Conservation (phyloP, 1,284 basidiomycete species). For the Apiotrichum porosum region DNA sequence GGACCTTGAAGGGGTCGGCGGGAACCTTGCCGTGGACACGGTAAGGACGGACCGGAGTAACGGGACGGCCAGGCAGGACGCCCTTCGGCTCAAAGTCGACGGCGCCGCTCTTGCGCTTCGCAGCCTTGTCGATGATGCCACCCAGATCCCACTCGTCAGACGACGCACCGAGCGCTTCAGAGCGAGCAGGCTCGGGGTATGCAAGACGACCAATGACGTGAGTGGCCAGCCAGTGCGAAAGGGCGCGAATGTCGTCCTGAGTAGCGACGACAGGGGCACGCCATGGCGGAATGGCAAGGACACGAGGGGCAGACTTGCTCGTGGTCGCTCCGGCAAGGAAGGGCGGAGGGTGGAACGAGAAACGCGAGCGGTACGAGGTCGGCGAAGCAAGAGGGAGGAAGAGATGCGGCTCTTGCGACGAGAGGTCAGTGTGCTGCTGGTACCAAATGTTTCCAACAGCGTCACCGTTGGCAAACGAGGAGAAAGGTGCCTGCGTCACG, state of each 20-base stretch:
- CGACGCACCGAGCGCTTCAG: background rate
- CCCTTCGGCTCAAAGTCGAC: conserved; percentile 1
- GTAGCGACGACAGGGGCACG: too few species aligned
- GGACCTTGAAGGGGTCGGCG: conserved; percentile 11
- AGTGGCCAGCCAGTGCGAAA: conserved; percentile 9
- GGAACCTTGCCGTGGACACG: background rate
- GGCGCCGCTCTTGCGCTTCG: background rate
- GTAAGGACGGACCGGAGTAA: background rate
- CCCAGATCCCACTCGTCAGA: conserved; percentile 1
- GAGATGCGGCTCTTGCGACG: too few species aligned
- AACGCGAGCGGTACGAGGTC: too few species aligned
- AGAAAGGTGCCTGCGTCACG: too few species aligned
- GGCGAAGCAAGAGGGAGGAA: too few species aligned
- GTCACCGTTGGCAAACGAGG: too few species aligned
- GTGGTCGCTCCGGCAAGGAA: background rate
- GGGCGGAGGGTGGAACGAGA: too few species aligned
- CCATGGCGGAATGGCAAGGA: too few species aligned
- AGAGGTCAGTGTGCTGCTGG: too few species aligned
- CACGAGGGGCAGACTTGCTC: background rate
- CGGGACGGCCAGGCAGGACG: background rate
- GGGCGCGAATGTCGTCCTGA: background rate
- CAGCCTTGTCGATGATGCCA: background rate
- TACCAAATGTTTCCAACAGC: too few species aligned
- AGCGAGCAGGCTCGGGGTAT: background rate
- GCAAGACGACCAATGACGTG: conserved; percentile 8